A percentile compares a stretch with the other conserved stretches of the same genome.
Evolutionary conservation across 306 rosid species (phyloP).

Genomic region (Fragaria iinumae): DNA sequence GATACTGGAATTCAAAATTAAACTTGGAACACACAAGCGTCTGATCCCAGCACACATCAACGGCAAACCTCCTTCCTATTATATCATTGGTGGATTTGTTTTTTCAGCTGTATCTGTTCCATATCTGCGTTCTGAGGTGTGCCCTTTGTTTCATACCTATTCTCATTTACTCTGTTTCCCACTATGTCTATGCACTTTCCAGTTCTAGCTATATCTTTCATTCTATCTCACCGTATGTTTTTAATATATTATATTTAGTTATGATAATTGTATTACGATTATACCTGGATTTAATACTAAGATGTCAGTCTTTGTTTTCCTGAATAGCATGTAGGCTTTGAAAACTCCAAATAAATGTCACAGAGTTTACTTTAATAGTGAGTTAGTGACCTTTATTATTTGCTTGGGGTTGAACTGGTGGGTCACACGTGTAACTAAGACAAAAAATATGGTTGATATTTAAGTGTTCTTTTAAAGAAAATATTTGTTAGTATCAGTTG

Average conservation of each 20-base stretch:
- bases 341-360: background rate
- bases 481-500: background rate
- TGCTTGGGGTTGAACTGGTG: background rate
- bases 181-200: background rate
- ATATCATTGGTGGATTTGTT: constrained; percentile 78
- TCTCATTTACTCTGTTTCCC: background rate
- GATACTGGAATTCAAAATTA: constrained; percentile 50
- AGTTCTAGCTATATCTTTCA: background rate
- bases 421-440: background rate
- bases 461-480: background rate
- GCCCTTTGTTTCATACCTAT: background rate
- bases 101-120: constrained; percentile 74
- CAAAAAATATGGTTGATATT: background rate
- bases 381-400: background rate
- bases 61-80: constrained; percentile 75
- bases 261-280: background rate
- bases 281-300: background rate
- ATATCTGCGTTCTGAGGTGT: constrained; percentile 85
- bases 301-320: background rate
- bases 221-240: background rate
- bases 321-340: background rate
- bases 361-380: background rate
- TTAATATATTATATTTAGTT: background rate
- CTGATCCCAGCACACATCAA: constrained; percentile 79
- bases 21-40: constrained; percentile 62